Percentiles rank a stretch among this genome's conserved stretches.
Conservation (phyloP, 1,284 basidiomycete genomes). For the Violaceomyces palustris region DNA sequence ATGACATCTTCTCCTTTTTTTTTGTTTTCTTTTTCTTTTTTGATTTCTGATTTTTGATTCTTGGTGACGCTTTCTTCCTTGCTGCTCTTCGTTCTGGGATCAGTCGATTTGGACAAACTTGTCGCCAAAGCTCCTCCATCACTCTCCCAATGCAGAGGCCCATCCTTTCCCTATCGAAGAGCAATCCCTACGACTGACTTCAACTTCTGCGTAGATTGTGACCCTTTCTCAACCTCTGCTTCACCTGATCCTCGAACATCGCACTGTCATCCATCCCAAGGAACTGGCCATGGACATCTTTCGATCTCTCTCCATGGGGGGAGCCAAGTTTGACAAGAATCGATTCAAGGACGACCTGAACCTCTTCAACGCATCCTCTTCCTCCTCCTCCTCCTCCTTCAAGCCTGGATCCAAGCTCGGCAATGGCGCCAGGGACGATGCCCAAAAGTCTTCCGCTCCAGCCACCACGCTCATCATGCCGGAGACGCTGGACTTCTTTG, state of each 20-base stretch:
- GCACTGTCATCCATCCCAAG: too few species aligned
- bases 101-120: too few species aligned
- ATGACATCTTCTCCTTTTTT: too few species aligned
- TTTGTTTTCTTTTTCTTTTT: too few species aligned
- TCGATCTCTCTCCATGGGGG: constrained; percentile 40
- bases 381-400: not conserved
- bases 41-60: too few species aligned
- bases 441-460: not conserved
- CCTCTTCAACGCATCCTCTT: constrained; percentile 59
- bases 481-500: constrained; percentile 38
- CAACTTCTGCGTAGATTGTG: not conserved
- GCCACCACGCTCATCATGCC: constrained; percentile 28
- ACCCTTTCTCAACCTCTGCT: not conserved
- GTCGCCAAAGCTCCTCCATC: too few species aligned
- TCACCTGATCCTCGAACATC: too few species aligned
- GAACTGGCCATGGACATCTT: constrained; percentile 55
- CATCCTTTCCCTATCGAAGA: too few species aligned
- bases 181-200: too few species aligned
- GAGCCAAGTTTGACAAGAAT: constrained; percentile 65
- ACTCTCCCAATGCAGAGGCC: too few species aligned
- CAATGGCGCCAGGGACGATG: not conserved
- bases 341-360: constrained; percentile 68
- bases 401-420: not conserved
- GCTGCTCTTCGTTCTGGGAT: too few species aligned
- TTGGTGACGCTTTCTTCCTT: too few species aligned